These are phyloP conservation scores for Lentinula guzmanii DNA, from an alignment of 768 basidiomycete genomes.

Conservation along the genomic window DNA sequence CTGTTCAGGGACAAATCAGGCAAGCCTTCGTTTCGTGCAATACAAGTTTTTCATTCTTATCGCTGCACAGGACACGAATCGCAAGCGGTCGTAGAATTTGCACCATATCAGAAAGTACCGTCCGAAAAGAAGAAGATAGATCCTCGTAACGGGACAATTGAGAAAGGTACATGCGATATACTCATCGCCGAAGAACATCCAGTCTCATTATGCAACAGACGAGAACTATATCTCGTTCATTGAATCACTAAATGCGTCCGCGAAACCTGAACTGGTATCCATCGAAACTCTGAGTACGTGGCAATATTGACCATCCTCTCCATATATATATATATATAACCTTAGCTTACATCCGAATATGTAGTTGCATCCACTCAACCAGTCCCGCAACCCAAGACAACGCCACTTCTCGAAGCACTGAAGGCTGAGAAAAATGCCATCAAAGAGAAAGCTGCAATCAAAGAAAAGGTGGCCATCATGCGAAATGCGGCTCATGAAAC, in stretches of 20 bases:
- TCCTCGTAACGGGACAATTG: slow-evolving; percentile 79
- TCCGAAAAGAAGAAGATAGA: slow-evolving; percentile 72
- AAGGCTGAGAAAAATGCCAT: slow-evolving; percentile 67
- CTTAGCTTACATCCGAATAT: background rate
- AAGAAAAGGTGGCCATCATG: slow-evolving; percentile 67
- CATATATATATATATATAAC: background rate
- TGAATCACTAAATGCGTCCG: slow-evolving; percentile 54
- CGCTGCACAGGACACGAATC: slow-evolving; percentile 74
- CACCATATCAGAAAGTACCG: slow-evolving; percentile 86
- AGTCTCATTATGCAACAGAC: slow-evolving; percentile 35
- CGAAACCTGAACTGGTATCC: slow-evolving; percentile 51
- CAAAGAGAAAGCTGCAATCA: slow-evolving; percentile 67
- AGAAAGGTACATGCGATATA: slow-evolving; percentile 53
- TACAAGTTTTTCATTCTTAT: background rate
- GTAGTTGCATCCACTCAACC: slow-evolving; percentile 63
- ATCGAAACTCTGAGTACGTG: slow-evolving; percentile 59
- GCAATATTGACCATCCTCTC: background rate
- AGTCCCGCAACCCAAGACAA: slow-evolving; percentile 64
- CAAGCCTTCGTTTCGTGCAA: slow-evolving; percentile 24
- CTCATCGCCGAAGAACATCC: background rate
- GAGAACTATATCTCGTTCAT: slow-evolving; percentile 83
- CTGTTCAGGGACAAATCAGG: slow-evolving; percentile 89
- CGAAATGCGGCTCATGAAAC: slow-evolving; percentile 58
- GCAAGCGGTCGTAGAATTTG: slow-evolving; percentile 87
- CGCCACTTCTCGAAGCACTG: slow-evolving; percentile 90